These are phyloP conservation scores for Pseudozyma sp. DNA, from an alignment of 1,284 basidiomycete genomes.

Conservation along the genomic window DNA sequence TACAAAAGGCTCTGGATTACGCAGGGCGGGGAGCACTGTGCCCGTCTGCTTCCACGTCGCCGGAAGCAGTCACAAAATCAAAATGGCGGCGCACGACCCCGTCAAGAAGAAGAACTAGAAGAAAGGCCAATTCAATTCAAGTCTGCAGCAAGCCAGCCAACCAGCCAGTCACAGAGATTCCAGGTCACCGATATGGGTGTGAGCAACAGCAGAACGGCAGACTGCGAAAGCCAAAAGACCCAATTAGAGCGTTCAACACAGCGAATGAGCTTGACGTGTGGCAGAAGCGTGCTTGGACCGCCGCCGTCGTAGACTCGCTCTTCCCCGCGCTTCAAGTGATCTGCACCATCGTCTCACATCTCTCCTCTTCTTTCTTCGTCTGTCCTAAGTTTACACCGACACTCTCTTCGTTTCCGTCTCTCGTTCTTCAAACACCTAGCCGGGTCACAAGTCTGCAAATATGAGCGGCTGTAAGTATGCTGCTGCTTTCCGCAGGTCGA, in stretches of 20 bases:
- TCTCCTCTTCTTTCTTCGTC: not conserved
- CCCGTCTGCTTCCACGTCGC: conserved; percentile 39
- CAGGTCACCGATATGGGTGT: conserved; percentile 19
- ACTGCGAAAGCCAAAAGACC: conserved; percentile 1
- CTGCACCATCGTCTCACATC: conserved; percentile 9
- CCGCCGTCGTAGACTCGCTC: conserved; percentile 2
- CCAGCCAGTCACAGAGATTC: conserved; percentile 1
- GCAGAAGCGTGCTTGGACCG: not conserved
- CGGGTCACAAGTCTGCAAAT: conserved; percentile 37
- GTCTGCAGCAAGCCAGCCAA: not conserved
- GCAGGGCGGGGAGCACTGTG: not conserved
- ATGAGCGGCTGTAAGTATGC: conserved; percentile 50
- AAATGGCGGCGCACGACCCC: conserved; percentile 31
- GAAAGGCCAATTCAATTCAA: not conserved
- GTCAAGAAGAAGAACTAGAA: conserved; percentile 18
- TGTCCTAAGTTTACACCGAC: conserved; percentile 1
- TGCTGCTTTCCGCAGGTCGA: not conserved
- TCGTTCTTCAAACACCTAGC: conserved; percentile 8
- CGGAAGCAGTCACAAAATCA: conserved; percentile 20
- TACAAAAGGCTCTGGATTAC: not conserved
- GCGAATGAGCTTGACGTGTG: conserved; percentile 14
- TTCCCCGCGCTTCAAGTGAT: conserved; percentile 30
- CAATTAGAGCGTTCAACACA: conserved; percentile 8
- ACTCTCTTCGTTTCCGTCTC: conserved; percentile 11
- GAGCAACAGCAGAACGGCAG: too few relatives aligned